Evolutionary conservation across 2,329 filamentous ascomycete species (phyloP).

Genomic region (Trichoderma cornu-damae): DNA sequence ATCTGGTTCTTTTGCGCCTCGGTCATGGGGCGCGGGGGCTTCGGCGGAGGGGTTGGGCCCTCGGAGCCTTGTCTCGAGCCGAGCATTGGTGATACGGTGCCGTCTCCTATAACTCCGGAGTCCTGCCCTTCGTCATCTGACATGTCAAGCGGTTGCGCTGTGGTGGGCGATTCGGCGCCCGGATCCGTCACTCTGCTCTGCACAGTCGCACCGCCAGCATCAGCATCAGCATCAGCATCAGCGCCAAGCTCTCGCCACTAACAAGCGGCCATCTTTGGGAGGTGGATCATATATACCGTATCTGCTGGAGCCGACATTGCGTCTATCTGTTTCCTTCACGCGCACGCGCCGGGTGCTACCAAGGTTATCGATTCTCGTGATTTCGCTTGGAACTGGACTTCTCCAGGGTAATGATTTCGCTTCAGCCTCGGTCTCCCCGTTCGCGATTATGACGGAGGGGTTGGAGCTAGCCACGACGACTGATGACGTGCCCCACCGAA

Average conservation of each 20-base stretch:
- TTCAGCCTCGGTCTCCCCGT: constrained; percentile 11
- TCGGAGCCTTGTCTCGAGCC: constrained; percentile 26
- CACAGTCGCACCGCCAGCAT: constrained; percentile 5
- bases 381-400: constrained; percentile 17
- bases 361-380: constrained; percentile 12
- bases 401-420: constrained; percentile 10
- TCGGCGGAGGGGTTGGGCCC: constrained; percentile 56
- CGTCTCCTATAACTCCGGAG: constrained; percentile 45
- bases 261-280: constrained; percentile 19
- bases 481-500: constrained; percentile 38
- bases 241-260: constrained; percentile 19
- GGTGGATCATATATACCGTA: constrained; percentile 36
- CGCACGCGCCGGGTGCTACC: neutral
- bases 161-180: constrained; percentile 60
- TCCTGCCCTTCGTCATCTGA: constrained; percentile 68
- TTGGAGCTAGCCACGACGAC: constrained; percentile 31
- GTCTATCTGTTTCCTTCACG: neutral
- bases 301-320: constrained; percentile 42
- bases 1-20: constrained; percentile 79
- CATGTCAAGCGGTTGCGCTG: constrained; percentile 59
- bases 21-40: constrained; percentile 78
- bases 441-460: constrained; percentile 25
- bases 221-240: constrained; percentile 27
- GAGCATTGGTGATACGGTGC: constrained; percentile 24
- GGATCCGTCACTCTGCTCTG: constrained; percentile 28